Conservation (phyloP, 371 early-diverging fungal genomes). For the Encephalitozoon cuniculi region DNA sequence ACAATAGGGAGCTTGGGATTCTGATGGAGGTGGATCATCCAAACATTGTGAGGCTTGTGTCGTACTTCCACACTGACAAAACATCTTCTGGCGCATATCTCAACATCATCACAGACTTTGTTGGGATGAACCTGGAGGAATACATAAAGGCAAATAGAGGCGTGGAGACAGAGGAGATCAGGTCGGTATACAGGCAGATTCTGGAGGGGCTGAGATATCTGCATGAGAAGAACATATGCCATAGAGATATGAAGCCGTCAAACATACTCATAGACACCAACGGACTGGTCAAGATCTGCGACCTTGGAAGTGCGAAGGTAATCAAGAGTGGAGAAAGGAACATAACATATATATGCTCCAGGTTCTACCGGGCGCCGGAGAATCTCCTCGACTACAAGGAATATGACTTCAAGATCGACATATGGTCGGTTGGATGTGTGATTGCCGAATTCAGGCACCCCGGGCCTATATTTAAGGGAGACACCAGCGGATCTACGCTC, state of each 20-base stretch:
- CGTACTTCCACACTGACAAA: constrained; percentile 41
- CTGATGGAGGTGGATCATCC: constrained; percentile 38
- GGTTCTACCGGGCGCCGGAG: constrained; percentile 95
- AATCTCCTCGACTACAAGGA: constrained; percentile 86
- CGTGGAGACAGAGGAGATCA: constrained; percentile 1
- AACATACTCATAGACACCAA: constrained; percentile 76
- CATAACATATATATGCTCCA: constrained; percentile 90
- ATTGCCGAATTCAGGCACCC: constrained; percentile 15
- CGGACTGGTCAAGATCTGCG: constrained; percentile 66
- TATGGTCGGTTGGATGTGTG: constrained; percentile 39
- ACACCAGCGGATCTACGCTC: constrained; percentile 9
- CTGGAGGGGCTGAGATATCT: constrained; percentile 77
- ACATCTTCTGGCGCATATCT: constrained; percentile 43
- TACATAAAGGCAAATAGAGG: constrained; percentile 20
- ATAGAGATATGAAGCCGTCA: constrained; percentile 86
- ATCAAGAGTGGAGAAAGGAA: constrained; percentile 81
- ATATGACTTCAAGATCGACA: constrained; percentile 74
- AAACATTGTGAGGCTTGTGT: constrained; percentile 43
- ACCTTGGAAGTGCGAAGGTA: constrained; percentile 91
- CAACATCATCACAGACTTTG: constrained; percentile 50
- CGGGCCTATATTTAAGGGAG: constrained; percentile 24
- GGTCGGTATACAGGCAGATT: constrained; percentile 72
- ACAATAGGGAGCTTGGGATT: constrained; percentile 55
- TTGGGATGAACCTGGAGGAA: constrained; percentile 23
- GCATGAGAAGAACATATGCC: constrained; percentile 83